Base-by-base conservation (phyloP, 2,329 filamentous ascomycete species). In the Verticillium albo-atrum region DNA sequence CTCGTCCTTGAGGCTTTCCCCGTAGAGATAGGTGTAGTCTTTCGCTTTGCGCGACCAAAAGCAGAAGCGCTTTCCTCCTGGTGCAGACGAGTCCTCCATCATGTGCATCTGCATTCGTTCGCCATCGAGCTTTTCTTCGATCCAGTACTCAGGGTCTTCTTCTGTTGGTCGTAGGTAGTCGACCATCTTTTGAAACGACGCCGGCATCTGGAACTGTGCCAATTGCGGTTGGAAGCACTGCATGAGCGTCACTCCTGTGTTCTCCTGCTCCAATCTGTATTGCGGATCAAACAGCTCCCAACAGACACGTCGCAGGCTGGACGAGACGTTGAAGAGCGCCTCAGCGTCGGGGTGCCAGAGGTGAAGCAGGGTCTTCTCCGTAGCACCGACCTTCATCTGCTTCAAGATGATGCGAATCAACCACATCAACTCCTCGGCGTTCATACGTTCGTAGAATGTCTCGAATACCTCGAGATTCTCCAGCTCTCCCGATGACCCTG, bases 11-110 rank as follows among this genome's bases (percentile, higher is more conserved):
- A 96, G 82, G 0, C 89, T 84, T 60, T 86, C 82, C 6, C 95
- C 95, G 69, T 99, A 99, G 0, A 99, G 82, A 68, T 97, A 95
- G 0, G 93, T 95, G 68, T 99, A 99, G 54, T 98, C 91, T 70
- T 97, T 98, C 9, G 91, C 94, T 74, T 96, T 98, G 56, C 95
- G 85, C 2, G 94, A 98, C 92, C 93, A 99, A 73, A 96, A 99
- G 32, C 80, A 81, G 71, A 98, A 97, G 23, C 79, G 80, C 59
- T 81, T 86, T 0, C 91, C 91, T 0, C 92, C 92, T 0, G 85
- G 82, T 1, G 86, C 77, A 1, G 73, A 75, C 3, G 86, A 77
- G 65, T 97, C 91, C 60, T 89, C 81, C 14, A 85, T 74, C 89
- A 98, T 93, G 72, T 99, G 95, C 71, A 99, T 82, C 72, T 99